These are phyloP conservation scores for Chlorophyllum brunneum DNA, from an alignment of 768 basidiomycete species.

Conservation along the genomic window DNA sequence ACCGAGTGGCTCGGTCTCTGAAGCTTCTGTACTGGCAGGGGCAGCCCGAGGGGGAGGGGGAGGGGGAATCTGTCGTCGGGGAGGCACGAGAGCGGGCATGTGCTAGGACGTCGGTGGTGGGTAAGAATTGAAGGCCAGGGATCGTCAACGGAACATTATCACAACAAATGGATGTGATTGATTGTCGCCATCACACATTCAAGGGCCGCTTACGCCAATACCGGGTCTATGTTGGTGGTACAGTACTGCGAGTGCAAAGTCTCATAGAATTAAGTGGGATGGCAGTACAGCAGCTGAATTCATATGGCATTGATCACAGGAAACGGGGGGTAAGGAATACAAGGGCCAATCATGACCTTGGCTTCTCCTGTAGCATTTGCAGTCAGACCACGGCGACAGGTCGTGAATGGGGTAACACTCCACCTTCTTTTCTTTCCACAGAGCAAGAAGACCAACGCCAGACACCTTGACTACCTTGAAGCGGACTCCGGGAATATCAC, in stretches of 20 bases:
- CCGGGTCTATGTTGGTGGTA: too few species aligned
- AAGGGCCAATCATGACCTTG: conserved; percentile 43
- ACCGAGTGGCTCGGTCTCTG: conserved; percentile 8
- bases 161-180: neutral
- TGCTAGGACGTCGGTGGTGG: neutral
- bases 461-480: conserved; percentile 99
- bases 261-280: conserved; percentile 6
- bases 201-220: too few species aligned
- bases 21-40: conserved; percentile 3
- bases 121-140: neutral
- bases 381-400: neutral
- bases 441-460: conserved; percentile 94
- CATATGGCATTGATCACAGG: conserved; percentile 7
- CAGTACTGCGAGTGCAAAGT: neutral
- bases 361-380: conserved; percentile 58
- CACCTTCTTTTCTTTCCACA: conserved; percentile 99
- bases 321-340: conserved; percentile 15
- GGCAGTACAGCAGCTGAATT: conserved; percentile 21
- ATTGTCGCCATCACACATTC: neutral
- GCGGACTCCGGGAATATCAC: conserved; percentile 99
- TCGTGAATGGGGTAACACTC: conserved; percentile 16
- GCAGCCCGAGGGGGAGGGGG: conserved; percentile 14
- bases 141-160: neutral
- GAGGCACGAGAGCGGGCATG: neutral
- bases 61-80: conserved; percentile 10